Conservation (phyloP, 495 filamentous ascomycete genomes). For the Bacidia rubella region DNA sequence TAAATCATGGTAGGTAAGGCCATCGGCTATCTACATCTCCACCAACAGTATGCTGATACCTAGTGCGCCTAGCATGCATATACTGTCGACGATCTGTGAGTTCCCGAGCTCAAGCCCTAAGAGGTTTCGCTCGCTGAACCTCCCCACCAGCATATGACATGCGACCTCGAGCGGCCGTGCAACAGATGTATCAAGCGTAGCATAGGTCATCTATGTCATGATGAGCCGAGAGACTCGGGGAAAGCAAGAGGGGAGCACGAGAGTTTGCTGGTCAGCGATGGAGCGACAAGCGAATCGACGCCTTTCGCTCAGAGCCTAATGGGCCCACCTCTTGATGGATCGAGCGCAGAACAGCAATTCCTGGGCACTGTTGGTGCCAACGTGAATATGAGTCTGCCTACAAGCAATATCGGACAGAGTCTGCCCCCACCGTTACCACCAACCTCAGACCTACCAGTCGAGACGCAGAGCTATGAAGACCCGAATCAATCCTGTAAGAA, state of each 20-base stretch:
- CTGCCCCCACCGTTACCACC: constrained; percentile 2
- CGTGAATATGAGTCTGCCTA: neutral
- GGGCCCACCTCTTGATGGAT: neutral
- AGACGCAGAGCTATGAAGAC: constrained; percentile 16
- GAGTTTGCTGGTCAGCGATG: constrained; percentile 45
- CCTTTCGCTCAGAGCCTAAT: neutral
- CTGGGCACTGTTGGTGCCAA: neutral
- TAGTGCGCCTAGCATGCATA: constrained; percentile 64
- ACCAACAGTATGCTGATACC: constrained; percentile 18
- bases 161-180: constrained; percentile 95
- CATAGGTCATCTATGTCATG: constrained; percentile 97
- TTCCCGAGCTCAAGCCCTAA: constrained; percentile 1
- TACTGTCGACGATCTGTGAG: constrained; percentile 99
- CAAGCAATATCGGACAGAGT: neutral
- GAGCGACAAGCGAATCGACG: constrained; percentile 32
- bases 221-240: constrained; percentile 72
- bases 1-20: constrained; percentile 81
- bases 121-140: constrained; percentile 3
- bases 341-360: constrained; percentile 9
- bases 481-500: constrained; percentile 63
- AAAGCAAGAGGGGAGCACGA: constrained; percentile 65
- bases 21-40: neutral
- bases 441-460: constrained; percentile 1
- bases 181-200: constrained; percentile 96
- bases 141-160: constrained; percentile 85